These are phyloP conservation scores for Stevia rebaudiana DNA, from an alignment of 140 eudicot genomes.

Conservation along the genomic window DNA sequence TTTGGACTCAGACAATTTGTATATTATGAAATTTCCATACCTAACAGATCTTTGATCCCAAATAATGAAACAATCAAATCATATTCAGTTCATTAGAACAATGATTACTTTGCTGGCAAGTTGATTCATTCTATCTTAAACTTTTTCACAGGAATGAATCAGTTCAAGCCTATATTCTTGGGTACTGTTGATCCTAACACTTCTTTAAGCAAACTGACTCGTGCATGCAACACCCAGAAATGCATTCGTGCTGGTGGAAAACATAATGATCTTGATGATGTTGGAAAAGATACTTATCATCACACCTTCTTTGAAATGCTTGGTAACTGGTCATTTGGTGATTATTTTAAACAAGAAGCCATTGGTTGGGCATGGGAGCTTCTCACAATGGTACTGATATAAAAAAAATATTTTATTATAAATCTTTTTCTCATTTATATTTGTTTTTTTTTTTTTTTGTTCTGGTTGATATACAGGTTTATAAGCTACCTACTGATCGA, in stretches of 20 bases:
- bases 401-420: background rate
- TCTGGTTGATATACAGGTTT: conserved; percentile 62
- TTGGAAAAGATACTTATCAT: conserved; percentile 96
- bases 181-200: conserved; percentile 94
- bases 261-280: conserved; percentile 97
- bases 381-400: conserved; percentile 54
- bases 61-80: too few species aligned
- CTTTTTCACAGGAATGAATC: conserved; percentile 76
- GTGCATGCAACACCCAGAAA: conserved; percentile 95
- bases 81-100: background rate
- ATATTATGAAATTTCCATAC: too few species aligned
- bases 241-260: conserved; percentile 98
- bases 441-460: background rate
- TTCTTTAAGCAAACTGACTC: conserved; percentile 67
- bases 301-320: conserved; percentile 99
- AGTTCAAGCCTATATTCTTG: conserved; percentile 89
- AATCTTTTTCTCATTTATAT: background rate
- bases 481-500: conserved; percentile 64
- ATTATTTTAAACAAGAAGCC: conserved; percentile 87
- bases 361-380: conserved; percentile 97
- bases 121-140: background rate
- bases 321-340: conserved; percentile 99
- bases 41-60: too few species aligned
- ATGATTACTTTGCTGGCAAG: background rate
- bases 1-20: too few species aligned